Base-by-base conservation (phyloP, 305 asterid species). In the Fraxinus paxiana region DNA sequence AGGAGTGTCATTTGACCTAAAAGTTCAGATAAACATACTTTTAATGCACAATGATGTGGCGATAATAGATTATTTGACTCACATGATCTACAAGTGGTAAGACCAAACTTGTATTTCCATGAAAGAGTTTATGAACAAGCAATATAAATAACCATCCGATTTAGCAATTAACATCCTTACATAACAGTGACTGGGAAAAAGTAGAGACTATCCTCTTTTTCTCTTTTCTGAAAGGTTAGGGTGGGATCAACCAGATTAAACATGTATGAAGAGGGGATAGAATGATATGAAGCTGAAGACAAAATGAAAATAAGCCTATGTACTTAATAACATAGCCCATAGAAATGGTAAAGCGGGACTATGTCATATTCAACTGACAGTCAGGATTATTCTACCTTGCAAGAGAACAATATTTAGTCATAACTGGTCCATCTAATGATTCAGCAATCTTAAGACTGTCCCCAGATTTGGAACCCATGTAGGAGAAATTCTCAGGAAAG, bases 401-500 rank as follows among this genome's bases (percentile, higher is more conserved):
- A 80, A 95, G 92, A 70, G 94, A 87, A 72, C 98, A 84, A 74
- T 93, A 95, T 26, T 87, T 81, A 63, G 85, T 88, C 93, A 95
- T 91, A 73, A 90, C 86, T 13, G 98, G 97, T 6, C 98, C 98
- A 83, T 93, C 97, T 65, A 95, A 82, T 59, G 97, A 92, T 79
- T 95, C 93, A 37, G 96, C 95, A 69, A 95, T 85, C 46, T 83
- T 85, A 80, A 95, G 88, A 80, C 98, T 95, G 67, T 95, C 98
- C 72, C 98, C 98, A 65, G 88, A 41, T 85, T 86, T 85, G 71
- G 87, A 86, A 51, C 97, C 97, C 48, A 93, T 91, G 76, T 89
- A 93, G 56, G 98, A 93, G 90, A 95, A 95, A 86, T 93, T 95
- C 87, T 95, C 98, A 22, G 98, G 98, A 34, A 95, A 87, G 83